Base-by-base conservation (phyloP, 2,329 filamentous ascomycete species). In the Trematosphaeria pertusa region DNA sequence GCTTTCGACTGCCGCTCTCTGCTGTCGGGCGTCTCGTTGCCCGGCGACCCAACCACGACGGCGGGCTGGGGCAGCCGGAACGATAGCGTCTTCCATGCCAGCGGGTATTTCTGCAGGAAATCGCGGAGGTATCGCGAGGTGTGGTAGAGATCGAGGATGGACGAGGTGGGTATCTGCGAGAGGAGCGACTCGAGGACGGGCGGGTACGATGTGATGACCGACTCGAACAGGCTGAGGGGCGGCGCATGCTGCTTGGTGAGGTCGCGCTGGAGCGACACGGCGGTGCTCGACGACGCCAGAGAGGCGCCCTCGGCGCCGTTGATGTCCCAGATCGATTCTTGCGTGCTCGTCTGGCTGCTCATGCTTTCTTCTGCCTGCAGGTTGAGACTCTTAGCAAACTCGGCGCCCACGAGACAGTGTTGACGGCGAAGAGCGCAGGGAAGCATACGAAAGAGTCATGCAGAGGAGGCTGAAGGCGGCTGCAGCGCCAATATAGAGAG, bases 41-140 rank as follows among this genome's bases (percentile, higher is more conserved):
- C 73, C 9, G 71, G 68, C 21, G 70, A 67, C 43, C 64, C 67
- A 12, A 71, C 60, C 14, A 61, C 52, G 33, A 66, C 61, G 10
- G 72, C 66, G 41, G 72, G 72, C 59, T 73, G 70, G 21, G 72
- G 73, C 46, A 84, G 69, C 30, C 82, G 78, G 65, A 84, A 85
- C 10, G 82, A 84, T 20, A 84, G 74, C 48, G 81, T 78, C 62
- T 77, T 80, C 81, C 82, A 85, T 71, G 82, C 81, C 37, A 81
- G 78, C 28, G 82, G 82, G 62, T 83, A 84, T n/a, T 65, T 68
- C 48, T 74, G 71, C 39, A 85, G 73, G 59, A 84, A 82, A 41
- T 68, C 69, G 57, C 80, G 77, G 45, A 85, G 76, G 63, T 81
- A 78, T 40, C 67, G 69, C 12, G 81, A 84, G 26, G 81, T 81